Evolutionary conservation across 1,139 yeast species (phyloP).

Genomic region (Debaryomyces udenii): DNA sequence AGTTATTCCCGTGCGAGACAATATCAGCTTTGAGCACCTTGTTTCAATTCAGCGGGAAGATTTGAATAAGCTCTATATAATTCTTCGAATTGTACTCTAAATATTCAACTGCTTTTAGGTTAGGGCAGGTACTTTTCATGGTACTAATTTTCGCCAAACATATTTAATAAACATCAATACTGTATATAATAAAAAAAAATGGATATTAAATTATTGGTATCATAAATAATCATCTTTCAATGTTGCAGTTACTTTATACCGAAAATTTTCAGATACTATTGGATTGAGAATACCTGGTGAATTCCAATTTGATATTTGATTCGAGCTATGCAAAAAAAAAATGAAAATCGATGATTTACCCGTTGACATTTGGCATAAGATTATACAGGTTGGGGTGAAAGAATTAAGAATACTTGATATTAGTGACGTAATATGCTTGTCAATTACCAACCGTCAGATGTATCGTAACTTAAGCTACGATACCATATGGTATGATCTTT

Average conservation of each 20-base stretch:
- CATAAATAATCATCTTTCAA: background rate
- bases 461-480: conserved; percentile 16
- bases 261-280: too few species aligned
- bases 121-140: too few species aligned
- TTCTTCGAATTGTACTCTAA: too few species aligned
- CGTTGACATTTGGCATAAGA: conserved; percentile 23
- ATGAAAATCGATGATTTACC: conserved; percentile 16
- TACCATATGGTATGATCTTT: conserved; percentile 24
- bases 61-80: too few species aligned
- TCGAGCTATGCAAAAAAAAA: background rate
- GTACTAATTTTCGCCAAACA: too few species aligned
- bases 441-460: conserved; percentile 16
- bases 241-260: too few species aligned
- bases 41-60: too few species aligned
- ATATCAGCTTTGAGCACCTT: too few species aligned
- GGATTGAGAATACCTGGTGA: too few species aligned
- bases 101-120: too few species aligned
- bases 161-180: background rate
- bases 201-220: background rate
- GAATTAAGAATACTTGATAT: conserved; percentile 11
- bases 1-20: too few species aligned
- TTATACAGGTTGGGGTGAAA: conserved; percentile 12
- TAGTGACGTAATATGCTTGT: conserved; percentile 24
- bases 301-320: too few species aligned
- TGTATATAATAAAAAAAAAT: background rate